These are phyloP conservation scores for Aphanocladium album DNA, from an alignment of 2,329 filamentous ascomycete species.

Conservation along the genomic window DNA sequence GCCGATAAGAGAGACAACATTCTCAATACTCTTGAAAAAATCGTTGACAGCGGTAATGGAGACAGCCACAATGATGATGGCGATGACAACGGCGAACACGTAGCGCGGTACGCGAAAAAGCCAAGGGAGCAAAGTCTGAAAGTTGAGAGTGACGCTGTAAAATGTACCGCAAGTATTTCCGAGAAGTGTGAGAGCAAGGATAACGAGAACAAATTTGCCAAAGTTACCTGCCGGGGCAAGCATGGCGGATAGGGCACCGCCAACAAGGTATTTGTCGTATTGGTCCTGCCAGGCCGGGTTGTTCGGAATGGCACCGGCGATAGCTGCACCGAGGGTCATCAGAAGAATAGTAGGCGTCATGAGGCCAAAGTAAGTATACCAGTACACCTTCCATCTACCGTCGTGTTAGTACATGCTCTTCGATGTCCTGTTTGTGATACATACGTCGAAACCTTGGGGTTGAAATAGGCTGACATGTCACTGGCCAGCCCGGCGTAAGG, in stretches of 20 bases:
- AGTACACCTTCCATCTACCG: slow-evolving; percentile 40
- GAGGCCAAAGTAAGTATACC: slow-evolving; percentile 54
- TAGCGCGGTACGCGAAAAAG: slow-evolving; percentile 52
- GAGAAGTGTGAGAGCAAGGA: slow-evolving; percentile 52
- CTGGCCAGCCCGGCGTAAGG: slow-evolving; percentile 56
- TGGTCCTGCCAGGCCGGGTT: slow-evolving; percentile 49
- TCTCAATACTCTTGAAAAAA: slow-evolving; percentile 54
- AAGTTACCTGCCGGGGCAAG: slow-evolving; percentile 53
- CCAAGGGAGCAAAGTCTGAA: slow-evolving; percentile 56
- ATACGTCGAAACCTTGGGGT: slow-evolving; percentile 48
- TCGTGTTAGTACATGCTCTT: background rate
- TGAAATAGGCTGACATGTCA: slow-evolving; percentile 58
- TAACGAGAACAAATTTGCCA: slow-evolving; percentile 56
- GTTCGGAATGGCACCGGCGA: slow-evolving; percentile 53
- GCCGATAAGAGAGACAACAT: slow-evolving; percentile 52
- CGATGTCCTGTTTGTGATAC: slow-evolving; percentile 16
- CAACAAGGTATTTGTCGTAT: slow-evolving; percentile 49
- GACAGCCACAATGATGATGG: slow-evolving; percentile 55
- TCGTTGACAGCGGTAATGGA: slow-evolving; percentile 49
- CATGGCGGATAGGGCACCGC: slow-evolving; percentile 57
- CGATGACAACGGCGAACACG: slow-evolving; percentile 52
- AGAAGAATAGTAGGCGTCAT: slow-evolving; percentile 50
- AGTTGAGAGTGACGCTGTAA: slow-evolving; percentile 60
- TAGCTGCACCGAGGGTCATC: slow-evolving; percentile 61
- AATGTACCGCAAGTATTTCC: slow-evolving; percentile 56